Evolutionary conservation across 768 basidiomycete genomes (phyloP).

Genomic region (Russula foetens): DNA sequence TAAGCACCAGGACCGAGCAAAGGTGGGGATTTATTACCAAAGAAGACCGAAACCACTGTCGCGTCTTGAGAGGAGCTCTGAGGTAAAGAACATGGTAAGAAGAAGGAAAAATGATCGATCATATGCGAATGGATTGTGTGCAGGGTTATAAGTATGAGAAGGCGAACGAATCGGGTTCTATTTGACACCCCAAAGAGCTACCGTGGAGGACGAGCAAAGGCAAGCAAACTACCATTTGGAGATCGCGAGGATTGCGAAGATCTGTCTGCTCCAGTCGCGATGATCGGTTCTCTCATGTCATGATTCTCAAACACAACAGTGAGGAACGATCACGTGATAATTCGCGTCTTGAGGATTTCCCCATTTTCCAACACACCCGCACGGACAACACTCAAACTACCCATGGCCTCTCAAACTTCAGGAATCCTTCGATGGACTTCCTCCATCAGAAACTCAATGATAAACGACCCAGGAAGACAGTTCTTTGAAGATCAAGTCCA

Average conservation of each 20-base stretch:
- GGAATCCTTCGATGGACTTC: slow-evolving; percentile 68
- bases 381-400: background rate
- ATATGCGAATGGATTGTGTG: background rate
- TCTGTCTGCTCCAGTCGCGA: no score
- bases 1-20: slow-evolving; percentile 3
- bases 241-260: background rate
- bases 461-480: slow-evolving; percentile 61
- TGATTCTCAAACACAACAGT: background rate
- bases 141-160: background rate
- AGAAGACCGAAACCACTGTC: slow-evolving; percentile 88
- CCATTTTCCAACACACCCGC: no score
- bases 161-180: background rate
- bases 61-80: slow-evolving; percentile 69
- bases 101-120: background rate
- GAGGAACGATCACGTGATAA: slow-evolving; percentile 8
- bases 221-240: background rate
- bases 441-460: slow-evolving; percentile 58
- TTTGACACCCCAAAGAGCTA: background rate
- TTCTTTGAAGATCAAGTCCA: slow-evolving; percentile 68
- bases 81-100: slow-evolving; percentile 71
- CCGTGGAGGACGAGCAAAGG: background rate
- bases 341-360: background rate
- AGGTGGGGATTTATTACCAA: slow-evolving; percentile 39
- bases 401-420: slow-evolving; percentile 16
- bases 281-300: no score